phyloP scores from a whole-genome alignment of 2,329 filamentous ascomycete species.

The Coniochaeta ligniaria region DNA sequence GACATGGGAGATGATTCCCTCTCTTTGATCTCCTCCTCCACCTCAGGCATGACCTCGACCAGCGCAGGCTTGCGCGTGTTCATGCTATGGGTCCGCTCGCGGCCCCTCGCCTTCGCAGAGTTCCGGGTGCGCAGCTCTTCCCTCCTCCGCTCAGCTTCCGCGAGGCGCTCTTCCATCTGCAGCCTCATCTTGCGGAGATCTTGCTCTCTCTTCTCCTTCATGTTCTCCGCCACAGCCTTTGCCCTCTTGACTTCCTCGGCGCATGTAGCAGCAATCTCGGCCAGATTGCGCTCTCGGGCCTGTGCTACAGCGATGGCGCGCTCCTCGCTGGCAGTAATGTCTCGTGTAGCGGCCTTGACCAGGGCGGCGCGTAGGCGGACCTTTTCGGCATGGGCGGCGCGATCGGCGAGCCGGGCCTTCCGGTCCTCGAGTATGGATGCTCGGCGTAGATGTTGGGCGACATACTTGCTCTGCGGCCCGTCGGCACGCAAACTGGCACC shows the following conservation, averaged over 20 bases:
- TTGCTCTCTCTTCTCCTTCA: slow-evolving; percentile 72
- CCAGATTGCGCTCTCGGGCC: slow-evolving; percentile 71
- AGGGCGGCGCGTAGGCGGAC: slow-evolving; percentile 69
- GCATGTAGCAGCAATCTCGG: slow-evolving; percentile 73
- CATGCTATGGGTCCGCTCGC: slow-evolving; percentile 46
- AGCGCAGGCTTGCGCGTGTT: slow-evolving; percentile 37
- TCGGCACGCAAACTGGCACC: slow-evolving; percentile 43
- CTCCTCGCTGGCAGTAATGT: slow-evolving; percentile 64
- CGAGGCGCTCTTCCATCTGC: slow-evolving; percentile 74
- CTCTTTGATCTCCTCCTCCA: slow-evolving; percentile 40
- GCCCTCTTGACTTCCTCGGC: slow-evolving; percentile 78
- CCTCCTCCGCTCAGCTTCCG: slow-evolving; percentile 67
- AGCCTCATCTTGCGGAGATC: slow-evolving; percentile 61
- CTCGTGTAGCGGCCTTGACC: slow-evolving; percentile 61
- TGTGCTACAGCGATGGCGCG: slow-evolving; percentile 70
- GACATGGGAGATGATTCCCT: slow-evolving; percentile 37
- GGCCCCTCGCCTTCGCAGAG: slow-evolving; percentile 32
- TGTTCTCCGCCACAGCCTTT: slow-evolving; percentile 74
- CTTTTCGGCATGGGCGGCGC: slow-evolving; percentile 77
- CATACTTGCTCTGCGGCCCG: slow-evolving; percentile 66
- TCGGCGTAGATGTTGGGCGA: slow-evolving; percentile 72
- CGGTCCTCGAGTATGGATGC: slow-evolving; percentile 76
- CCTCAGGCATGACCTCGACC: slow-evolving; percentile 38
- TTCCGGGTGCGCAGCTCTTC: slow-evolving; percentile 54
- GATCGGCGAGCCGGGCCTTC: slow-evolving; percentile 70